These are phyloP conservation scores for Fraxinus latifolia DNA, from an alignment of 305 asterid species.

Conservation along the genomic window DNA sequence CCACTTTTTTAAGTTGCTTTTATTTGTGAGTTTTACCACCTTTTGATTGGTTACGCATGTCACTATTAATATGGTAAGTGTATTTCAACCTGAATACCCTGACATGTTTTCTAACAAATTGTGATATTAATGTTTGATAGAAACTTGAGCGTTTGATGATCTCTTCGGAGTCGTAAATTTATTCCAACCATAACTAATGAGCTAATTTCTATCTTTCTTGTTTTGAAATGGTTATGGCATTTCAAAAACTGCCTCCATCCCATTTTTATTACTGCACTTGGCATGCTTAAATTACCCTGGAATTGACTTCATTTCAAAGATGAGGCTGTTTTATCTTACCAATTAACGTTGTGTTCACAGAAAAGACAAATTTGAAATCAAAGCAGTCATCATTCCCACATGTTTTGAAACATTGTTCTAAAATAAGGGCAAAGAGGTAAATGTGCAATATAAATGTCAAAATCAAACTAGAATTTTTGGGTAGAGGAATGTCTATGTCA, in stretches of 20 bases:
- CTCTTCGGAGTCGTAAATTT: not conserved
- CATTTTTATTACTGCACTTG: not conserved
- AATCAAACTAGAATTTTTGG: not conserved
- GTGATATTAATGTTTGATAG: not conserved
- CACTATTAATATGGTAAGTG: not conserved
- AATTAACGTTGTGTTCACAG: not conserved
- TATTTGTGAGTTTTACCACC: not conserved
- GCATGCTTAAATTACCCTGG: not conserved
- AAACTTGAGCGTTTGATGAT: not conserved
- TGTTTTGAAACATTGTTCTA: not conserved
- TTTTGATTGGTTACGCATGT: not conserved
- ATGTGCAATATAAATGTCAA: not conserved
- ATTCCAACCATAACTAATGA: not conserved
- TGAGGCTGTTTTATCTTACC: not conserved
- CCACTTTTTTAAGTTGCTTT: not conserved
- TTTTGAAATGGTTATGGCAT: not conserved
- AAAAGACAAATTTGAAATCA: not conserved
- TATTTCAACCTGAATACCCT: not conserved
- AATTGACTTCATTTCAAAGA: not conserved
- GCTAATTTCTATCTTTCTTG: not conserved
- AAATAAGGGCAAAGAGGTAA: not conserved
- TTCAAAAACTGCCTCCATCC: not conserved
- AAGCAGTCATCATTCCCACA: not conserved
- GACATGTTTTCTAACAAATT: not conserved
- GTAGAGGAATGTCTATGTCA: not conserved